Evolutionary conservation across 768 basidiomycete genomes (phyloP), one percentile per base, ranked within the genome.

Genomic region (Trametes coccinea): DNA sequence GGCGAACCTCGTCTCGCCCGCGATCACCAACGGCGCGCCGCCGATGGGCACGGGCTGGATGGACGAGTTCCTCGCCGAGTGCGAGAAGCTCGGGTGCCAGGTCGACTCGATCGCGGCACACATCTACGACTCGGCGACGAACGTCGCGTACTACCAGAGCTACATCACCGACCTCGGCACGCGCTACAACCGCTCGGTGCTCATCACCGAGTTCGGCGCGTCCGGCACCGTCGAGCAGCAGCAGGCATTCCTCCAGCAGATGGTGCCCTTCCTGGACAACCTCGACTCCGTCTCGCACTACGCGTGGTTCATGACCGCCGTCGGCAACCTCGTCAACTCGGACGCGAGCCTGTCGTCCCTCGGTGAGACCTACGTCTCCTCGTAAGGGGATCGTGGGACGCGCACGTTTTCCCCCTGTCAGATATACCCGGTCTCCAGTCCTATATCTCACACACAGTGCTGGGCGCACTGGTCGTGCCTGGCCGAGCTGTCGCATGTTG

Each of bases 201-300:
- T 68, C 65, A 65, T 74, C 51, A 74, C 73, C 50, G 73, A 72
- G 70, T 71, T 71, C 62, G 71, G 71, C 54, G 71, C 70, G 34
- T 62, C 67, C 9, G 70, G 70, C 52, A 30, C 60, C 33, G 64
- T 60, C 30, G 55, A 48, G 53, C 52, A 71, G 51, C 67, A 71
- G 59, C 64, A 66, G 60, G 61, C 58, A 37, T 71, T 73, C 72
- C 59, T 73, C 30, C 41, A 65, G 50, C 49, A 44, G 60, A 69
- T 73, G 69, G 60, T 71, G 2, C 69, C 69, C 49, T 73, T 68
- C 70, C 65, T 73, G 31, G 67, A 73, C 62, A 60, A 54, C 60
- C 70, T 71, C 56, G 44, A 54, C 17, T 55, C 60, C 48, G 67
- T 70, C 39, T 49, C 66, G 41, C 65, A 66, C 61, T 71, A 70